Conservation (phyloP, 1,139 yeast species). For the Schwanniomyces etchellsii region DNA sequence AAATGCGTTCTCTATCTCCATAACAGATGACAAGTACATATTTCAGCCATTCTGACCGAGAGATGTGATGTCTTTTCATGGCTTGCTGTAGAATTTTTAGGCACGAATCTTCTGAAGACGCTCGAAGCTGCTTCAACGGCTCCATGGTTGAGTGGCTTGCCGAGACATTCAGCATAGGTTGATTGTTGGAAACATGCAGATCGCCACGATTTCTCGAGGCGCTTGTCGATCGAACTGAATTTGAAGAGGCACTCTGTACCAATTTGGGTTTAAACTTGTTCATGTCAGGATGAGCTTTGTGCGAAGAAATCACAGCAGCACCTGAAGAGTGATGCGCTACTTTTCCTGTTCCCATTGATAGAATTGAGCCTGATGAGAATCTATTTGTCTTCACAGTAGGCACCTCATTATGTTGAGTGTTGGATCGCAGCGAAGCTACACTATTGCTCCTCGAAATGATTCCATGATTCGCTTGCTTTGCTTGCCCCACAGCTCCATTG, state of each 20-base stretch:
- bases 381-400: slow-evolving; percentile 13
- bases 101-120: slow-evolving; percentile 90
- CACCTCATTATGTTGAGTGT: background rate
- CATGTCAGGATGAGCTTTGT: background rate
- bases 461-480: background rate
- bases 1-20: slow-evolving; percentile 82
- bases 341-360: slow-evolving; percentile 42
- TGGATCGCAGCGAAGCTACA: background rate
- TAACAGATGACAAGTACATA: slow-evolving; percentile 87
- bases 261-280: slow-evolving; percentile 21
- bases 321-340: slow-evolving; percentile 8
- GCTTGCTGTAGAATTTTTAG: slow-evolving; percentile 85
- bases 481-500: background rate
- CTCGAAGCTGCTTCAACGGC: slow-evolving; percentile 80
- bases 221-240: slow-evolving; percentile 13
- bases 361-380: slow-evolving; percentile 33
- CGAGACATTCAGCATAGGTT: slow-evolving; percentile 9
- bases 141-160: slow-evolving; percentile 30
- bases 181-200: slow-evolving; percentile 5
- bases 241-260: slow-evolving; percentile 25
- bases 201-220: background rate
- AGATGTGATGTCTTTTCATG: slow-evolving; percentile 77
- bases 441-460: background rate
- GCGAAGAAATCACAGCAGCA: background rate
- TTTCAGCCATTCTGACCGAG: slow-evolving; percentile 79